Base-by-base conservation (phyloP, 495 filamentous ascomycete species). In the Astrothelium subdiscretum region DNA sequence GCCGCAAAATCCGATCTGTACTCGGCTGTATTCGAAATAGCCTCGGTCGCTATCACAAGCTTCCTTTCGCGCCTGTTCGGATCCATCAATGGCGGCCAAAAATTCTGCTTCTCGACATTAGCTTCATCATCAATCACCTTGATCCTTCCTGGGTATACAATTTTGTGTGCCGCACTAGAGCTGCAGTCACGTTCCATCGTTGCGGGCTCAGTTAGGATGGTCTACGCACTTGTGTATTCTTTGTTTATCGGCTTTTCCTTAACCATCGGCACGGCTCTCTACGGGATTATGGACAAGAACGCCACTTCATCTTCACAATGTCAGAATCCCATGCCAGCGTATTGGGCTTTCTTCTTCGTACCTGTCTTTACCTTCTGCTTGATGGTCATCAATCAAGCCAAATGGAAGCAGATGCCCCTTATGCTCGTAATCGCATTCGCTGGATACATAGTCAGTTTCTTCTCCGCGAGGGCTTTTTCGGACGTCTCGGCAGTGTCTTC, bases 171-270 rank as follows among this genome's bases (percentile, higher is more conserved):
- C 20, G 59, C 59, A 1, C 32, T 65, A 4, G 63, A 65, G 38
- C 59, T 65, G 2, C 59, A 62, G 44, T 57, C 59, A 0, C 40
- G 44, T 0, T 32, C 35, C 26, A 61, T 65, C 24, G 59, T 62
- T 57, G 29, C 63, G 2, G 59, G 63, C 1, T 51, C 59, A 10
- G 44, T 62, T 18, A 59, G 63, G 10, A 48, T 65, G 32, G 59
- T 65, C 15, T 65, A 31, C 32, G 60, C 58, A 11, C 31, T 65
- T 57, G 54, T 65, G 32, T 65, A 62, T 32, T 51, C 59, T n/a
- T 31, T 65, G 22, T 62, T 65, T 22, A 32, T 65, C 20, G 63
- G 38, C 10, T 65, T 62, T 22, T 60, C 60, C 31, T 31, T 65
- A 22, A 65, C 59, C 24, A 51, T 65, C 8, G 63, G 63, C 13